These are phyloP conservation scores for Crithidia acanthocephali DNA, from an alignment of 208 protist genomes.

Conservation along the genomic window DNA sequence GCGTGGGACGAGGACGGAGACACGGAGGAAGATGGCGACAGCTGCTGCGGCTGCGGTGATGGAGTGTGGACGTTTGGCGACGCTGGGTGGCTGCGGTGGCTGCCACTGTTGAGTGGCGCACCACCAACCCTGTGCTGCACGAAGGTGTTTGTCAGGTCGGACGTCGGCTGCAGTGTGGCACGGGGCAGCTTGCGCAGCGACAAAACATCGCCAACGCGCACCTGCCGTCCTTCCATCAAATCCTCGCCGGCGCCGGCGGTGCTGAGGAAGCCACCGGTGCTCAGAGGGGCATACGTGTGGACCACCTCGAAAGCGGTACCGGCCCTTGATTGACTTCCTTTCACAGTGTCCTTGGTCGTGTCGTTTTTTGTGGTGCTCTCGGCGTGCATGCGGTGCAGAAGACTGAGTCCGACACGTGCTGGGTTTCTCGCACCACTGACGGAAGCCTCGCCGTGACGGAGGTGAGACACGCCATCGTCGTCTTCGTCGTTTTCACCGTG, in stretches of 20 bases:
- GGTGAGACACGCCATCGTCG: too few relatives aligned
- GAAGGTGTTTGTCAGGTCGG: not conserved
- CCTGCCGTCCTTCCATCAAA: slow-evolving; percentile 25
- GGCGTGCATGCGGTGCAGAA: slow-evolving; percentile 65
- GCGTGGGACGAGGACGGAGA: not conserved
- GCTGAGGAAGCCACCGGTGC: slow-evolving; percentile 79
- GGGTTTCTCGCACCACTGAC: not conserved
- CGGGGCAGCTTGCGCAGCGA: slow-evolving; percentile 14
- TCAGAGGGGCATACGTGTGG: slow-evolving; percentile 78
- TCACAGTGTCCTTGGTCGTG: slow-evolving; percentile 5
- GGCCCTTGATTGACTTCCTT: too few relatives aligned
- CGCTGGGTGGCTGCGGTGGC: not conserved
- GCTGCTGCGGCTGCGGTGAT: not conserved
- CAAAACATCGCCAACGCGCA: slow-evolving; percentile 52
- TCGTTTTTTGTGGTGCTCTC: not conserved
- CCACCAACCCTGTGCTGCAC: too few relatives aligned
- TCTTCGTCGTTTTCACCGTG: slow-evolving; percentile 6
- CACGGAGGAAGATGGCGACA: not conserved
- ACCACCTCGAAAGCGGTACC: slow-evolving; percentile 38
- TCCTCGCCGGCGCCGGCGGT: slow-evolving; percentile 34
- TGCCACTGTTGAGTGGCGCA: too few relatives aligned
- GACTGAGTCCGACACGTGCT: slow-evolving; percentile 37
- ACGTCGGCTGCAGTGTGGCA: not conserved
- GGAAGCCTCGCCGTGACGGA: not conserved
- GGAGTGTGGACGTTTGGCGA: not conserved